These are phyloP conservation scores for Aspergillus nanangensis DNA, from an alignment of 495 filamentous ascomycete genomes.

Conservation along the genomic window DNA sequence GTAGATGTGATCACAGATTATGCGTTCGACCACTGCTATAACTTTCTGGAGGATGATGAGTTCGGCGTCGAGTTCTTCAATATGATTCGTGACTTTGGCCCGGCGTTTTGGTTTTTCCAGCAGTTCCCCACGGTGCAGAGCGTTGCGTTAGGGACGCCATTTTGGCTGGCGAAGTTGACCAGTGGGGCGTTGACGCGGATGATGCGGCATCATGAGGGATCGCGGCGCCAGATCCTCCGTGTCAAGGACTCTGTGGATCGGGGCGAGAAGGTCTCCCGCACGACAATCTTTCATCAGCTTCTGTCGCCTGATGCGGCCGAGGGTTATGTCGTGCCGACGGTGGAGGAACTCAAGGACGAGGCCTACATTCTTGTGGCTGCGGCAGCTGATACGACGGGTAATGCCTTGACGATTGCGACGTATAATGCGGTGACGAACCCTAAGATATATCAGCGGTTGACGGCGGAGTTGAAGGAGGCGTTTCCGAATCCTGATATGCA, in stretches of 20 bases:
- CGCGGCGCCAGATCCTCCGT: slow-evolving; percentile 11
- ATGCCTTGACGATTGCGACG: slow-evolving; percentile 29
- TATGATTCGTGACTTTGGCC: slow-evolving; percentile 12
- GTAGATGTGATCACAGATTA: slow-evolving; percentile 43
- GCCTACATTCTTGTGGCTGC: slow-evolving; percentile 27
- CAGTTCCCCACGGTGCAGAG: slow-evolving; percentile 15
- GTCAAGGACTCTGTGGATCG: slow-evolving; percentile 13
- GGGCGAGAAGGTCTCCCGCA: slow-evolving; percentile 13
- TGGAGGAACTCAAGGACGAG: slow-evolving; percentile 25
- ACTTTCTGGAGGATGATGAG: slow-evolving; percentile 14
- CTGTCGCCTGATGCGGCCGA: slow-evolving; percentile 19
- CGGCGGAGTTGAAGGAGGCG: slow-evolving; percentile 24
- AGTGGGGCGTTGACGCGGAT: slow-evolving; percentile 10
- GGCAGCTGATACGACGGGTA: slow-evolving; percentile 36
- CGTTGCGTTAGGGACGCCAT: slow-evolving; percentile 11
- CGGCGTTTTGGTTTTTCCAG: slow-evolving; percentile 18
- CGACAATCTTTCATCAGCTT: slow-evolving; percentile 34
- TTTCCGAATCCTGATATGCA: slow-evolving; percentile 24
- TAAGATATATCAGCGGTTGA: slow-evolving; percentile 20
- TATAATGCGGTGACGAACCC: slow-evolving; percentile 32
- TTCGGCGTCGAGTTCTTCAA: slow-evolving; percentile 17
- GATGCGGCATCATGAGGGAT: slow-evolving; percentile 21
- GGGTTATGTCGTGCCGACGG: slow-evolving; percentile 13
- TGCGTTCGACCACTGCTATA: slow-evolving; percentile 24
- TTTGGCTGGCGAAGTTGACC: slow-evolving; percentile 15